These are phyloP conservation scores for Amaranthus tricolor DNA, from an alignment of 179 eudicot species.

Conservation along the genomic window DNA sequence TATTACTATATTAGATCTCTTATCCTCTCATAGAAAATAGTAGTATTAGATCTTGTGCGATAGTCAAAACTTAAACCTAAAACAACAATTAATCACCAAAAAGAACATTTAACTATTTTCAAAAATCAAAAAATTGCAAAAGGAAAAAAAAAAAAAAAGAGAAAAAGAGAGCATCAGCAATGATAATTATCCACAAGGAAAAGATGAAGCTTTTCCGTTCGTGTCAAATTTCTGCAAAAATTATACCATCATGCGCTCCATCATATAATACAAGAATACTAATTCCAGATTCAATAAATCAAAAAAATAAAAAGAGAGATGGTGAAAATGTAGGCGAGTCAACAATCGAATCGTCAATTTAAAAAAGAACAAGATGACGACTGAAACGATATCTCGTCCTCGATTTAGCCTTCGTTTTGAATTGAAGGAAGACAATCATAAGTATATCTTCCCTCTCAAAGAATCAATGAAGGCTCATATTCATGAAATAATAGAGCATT, in stretches of 20 bases:
- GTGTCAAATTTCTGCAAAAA: conserved; percentile 39
- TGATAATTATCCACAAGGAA: conserved; percentile 34
- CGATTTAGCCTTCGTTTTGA: conserved; percentile 34
- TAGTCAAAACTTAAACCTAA: neutral
- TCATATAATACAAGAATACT: neutral
- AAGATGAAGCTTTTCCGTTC: conserved; percentile 24
- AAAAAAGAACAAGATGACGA: conserved; percentile 43
- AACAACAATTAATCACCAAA: neutral
- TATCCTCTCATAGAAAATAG: too few species aligned
- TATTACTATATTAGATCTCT: too few species aligned
- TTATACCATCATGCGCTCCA: conserved; percentile 24
- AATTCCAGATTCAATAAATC: neutral
- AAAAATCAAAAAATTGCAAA: neutral
- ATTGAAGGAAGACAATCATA: conserved; percentile 11
- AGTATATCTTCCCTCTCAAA: neutral
- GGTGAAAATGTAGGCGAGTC: conserved; percentile 58
- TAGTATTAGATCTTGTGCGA: too few species aligned
- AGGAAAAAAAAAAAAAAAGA: neutral
- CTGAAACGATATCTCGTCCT: conserved; percentile 85
- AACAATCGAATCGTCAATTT: conserved; percentile 79
- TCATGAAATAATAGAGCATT: neutral
- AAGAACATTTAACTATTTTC: neutral
- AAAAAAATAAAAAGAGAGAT: neutral
- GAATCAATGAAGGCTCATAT: conserved; percentile 14
- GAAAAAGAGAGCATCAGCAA: conserved; percentile 25